Percentiles rank a stretch among this genome's conserved stretches.
phyloP scores from a whole-genome alignment of 441 rosid species.

The Croton setiger region DNA sequence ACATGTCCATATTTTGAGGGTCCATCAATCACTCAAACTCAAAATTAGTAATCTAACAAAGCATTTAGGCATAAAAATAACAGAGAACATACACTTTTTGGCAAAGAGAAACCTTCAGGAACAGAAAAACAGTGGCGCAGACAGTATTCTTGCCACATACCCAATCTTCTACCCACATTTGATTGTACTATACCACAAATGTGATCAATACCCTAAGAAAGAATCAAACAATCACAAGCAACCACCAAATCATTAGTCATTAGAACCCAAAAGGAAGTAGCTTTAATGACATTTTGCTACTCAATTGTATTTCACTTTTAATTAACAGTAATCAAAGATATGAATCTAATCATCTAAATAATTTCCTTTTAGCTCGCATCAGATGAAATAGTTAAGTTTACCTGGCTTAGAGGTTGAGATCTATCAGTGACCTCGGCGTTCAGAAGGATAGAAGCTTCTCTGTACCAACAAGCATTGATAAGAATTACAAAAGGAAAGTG shows the following conservation, averaged over 20 bases:
- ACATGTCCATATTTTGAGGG: not conserved
- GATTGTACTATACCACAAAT: slow-evolving; percentile 51
- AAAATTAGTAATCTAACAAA: not conserved
- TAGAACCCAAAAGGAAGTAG: not conserved
- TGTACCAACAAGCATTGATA: slow-evolving; percentile 21
- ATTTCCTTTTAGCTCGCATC: not conserved
- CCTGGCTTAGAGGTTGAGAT: slow-evolving; percentile 52
- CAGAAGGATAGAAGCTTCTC: slow-evolving; percentile 52
- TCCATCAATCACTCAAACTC: not conserved
- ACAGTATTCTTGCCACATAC: slow-evolving; percentile 75
- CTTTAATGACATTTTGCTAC: not conserved
- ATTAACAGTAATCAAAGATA: not conserved
- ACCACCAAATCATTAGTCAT: not conserved
- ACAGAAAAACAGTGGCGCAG: slow-evolving; percentile 56
- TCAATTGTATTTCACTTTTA: not conserved
- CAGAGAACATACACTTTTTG: slow-evolving; percentile 45
- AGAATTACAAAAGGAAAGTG: not conserved
- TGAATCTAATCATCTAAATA: not conserved
- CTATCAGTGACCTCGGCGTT: slow-evolving; percentile 38
- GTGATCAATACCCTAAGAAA: slow-evolving; percentile 50
- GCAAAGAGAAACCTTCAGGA: slow-evolving; percentile 62
- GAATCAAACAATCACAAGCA: slow-evolving; percentile 5
- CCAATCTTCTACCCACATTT: slow-evolving; percentile 48
- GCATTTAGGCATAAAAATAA: not conserved
- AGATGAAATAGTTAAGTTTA: slow-evolving; percentile 12